Evolutionary conservation across 495 filamentous ascomycete genomes (phyloP).

Genomic region (Aspergillus cavernicola): DNA sequence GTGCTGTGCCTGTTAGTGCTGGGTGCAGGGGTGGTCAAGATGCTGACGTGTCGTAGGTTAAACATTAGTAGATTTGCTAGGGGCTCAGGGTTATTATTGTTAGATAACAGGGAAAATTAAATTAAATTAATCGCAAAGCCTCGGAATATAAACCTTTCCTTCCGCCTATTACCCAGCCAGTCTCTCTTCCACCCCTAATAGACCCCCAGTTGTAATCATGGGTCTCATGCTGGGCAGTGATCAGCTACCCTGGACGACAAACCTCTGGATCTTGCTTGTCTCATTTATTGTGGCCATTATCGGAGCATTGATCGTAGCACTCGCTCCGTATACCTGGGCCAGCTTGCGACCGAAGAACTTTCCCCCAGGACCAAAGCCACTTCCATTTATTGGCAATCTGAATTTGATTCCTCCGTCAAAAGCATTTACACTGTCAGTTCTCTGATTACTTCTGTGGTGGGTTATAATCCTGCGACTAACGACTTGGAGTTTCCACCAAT

Average conservation of each 20-base stretch:
- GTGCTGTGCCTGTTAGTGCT: too few species aligned
- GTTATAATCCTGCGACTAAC: neutral
- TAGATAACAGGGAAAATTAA: too few species aligned
- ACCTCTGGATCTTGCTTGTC: neutral
- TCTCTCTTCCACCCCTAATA: too few species aligned
- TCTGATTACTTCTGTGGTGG: neutral
- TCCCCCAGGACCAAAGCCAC: neutral
- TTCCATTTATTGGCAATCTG: neutral
- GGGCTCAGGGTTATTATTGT: too few species aligned
- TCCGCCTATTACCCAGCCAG: too few species aligned
- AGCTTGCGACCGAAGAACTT: conserved; percentile 2
- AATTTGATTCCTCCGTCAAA: neutral
- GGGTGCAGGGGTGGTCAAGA: too few species aligned
- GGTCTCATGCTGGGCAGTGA: neutral
- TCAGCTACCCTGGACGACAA: neutral
- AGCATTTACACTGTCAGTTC: neutral
- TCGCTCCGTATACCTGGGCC: conserved; percentile 3
- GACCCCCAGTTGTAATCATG: neutral
- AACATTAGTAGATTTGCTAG: too few species aligned
- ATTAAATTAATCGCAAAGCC: too few species aligned
- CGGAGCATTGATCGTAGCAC: neutral
- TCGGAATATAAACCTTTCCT: too few species aligned
- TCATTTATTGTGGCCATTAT: neutral
- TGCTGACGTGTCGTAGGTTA: too few species aligned
- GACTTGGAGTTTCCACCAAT: neutral